Evolutionary conservation across 1,284 basidiomycete genomes (phyloP).

Genomic region (Omphalotus olearius): DNA sequence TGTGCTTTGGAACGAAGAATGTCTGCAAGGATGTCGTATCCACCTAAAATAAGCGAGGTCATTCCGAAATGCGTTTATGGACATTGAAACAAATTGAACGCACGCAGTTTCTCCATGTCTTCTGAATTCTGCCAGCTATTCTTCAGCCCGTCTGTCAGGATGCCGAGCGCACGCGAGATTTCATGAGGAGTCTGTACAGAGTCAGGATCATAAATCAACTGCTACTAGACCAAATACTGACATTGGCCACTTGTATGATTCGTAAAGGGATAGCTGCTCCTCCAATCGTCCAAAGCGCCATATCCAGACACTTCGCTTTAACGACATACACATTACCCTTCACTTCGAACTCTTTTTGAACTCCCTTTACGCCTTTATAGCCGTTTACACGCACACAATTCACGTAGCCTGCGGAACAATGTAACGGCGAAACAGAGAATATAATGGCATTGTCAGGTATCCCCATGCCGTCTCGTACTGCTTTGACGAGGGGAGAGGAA

Average conservation of each 20-base stretch:
- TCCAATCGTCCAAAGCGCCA: constrained; percentile 79
- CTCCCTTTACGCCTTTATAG: no score
- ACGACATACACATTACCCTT: constrained; percentile 62
- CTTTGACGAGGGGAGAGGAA: constrained; percentile 40
- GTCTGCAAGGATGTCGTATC: constrained; percentile 82
- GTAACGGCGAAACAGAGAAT: constrained; percentile 45
- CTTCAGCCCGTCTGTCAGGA: constrained; percentile 74
- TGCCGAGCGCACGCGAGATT: constrained; percentile 64
- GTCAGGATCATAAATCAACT: constrained; percentile 4
- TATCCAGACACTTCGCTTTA: constrained; percentile 65
- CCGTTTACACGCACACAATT: constrained; percentile 16
- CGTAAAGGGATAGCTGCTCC: constrained; percentile 75
- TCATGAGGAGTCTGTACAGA: constrained; percentile 60
- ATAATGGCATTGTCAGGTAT: constrained; percentile 43
- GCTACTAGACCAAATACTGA: constrained; percentile 26
- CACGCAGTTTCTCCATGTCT: constrained; percentile 84
- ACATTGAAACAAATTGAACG: constrained; percentile 24
- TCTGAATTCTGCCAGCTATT: constrained; percentile 91
- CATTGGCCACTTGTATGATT: constrained; percentile 76
- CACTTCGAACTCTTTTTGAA: constrained; percentile 29
- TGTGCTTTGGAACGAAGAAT: constrained; percentile 71
- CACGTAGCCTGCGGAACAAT: constrained; percentile 20
- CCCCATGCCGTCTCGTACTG: constrained; percentile 48
- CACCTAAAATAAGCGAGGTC: constrained; percentile 42
- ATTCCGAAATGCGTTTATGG: background rate